These are phyloP conservation scores for Acacia confusa DNA, from an alignment of 306 rosid species.

Conservation along the genomic window DNA sequence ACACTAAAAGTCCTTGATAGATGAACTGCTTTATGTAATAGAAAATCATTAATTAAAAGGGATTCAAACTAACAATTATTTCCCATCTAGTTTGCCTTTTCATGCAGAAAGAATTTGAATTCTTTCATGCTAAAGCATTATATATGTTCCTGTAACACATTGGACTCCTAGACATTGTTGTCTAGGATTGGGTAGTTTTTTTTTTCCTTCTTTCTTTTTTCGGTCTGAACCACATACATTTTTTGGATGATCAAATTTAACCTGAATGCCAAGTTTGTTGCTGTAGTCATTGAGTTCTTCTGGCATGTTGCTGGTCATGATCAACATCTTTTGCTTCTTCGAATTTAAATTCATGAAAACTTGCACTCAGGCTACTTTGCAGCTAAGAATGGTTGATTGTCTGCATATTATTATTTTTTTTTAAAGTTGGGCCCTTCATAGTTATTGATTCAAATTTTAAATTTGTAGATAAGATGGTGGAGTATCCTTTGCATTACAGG, in stretches of 20 bases:
- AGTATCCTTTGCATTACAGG: conserved; percentile 63
- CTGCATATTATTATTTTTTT: background rate
- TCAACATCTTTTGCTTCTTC: conserved; percentile 18
- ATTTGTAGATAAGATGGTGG: conserved; percentile 70
- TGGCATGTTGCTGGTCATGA: conserved; percentile 20
- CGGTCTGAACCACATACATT: background rate
- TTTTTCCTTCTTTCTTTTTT: background rate
- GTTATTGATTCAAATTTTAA: conserved; percentile 28
- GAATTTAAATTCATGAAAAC: conserved; percentile 5
- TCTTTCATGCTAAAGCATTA: background rate
- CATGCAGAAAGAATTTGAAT: background rate
- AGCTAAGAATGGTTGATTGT: conserved; percentile 12
- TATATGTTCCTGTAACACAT: conserved; percentile 17
- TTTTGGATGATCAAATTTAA: background rate
- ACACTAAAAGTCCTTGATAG: background rate
- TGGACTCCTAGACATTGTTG: background rate
- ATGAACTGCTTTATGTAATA: conserved; percentile 3
- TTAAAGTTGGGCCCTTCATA: conserved; percentile 11
- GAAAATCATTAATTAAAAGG: background rate
- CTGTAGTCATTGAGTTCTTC: background rate
- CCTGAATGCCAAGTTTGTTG: background rate
- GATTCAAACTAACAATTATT: conserved; percentile 20
- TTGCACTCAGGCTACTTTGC: conserved; percentile 3
- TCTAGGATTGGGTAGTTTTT: background rate
- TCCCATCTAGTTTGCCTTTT: background rate